Conservation (phyloP, 139 green algal species). For the Chlorella sp. region DNA sequence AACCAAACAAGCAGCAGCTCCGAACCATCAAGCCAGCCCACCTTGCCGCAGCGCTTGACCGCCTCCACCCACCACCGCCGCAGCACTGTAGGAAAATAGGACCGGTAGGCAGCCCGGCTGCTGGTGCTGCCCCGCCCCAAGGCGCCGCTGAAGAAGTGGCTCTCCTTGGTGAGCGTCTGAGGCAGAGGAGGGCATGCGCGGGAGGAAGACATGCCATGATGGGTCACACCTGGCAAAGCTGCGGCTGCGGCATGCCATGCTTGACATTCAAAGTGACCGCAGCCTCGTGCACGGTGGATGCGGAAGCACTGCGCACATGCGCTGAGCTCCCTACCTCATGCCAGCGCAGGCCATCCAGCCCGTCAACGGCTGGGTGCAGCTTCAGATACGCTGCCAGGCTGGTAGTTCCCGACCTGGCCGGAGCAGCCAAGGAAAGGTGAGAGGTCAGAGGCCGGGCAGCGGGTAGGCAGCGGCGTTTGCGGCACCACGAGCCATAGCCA, state of each 20-base stretch:
- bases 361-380: slow-evolving; percentile 68
- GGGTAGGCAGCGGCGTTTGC: no score
- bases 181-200: neutral
- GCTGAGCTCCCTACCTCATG: slow-evolving; percentile 51
- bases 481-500: no score
- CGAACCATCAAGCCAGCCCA: neutral
- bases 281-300: neutral
- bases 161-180: slow-evolving; percentile 70
- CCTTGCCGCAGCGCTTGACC: slow-evolving; percentile 30
- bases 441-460: no score
- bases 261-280: neutral
- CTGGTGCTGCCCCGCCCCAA: slow-evolving; percentile 55
- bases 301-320: neutral
- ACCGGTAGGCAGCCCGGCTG: slow-evolving; percentile 62
- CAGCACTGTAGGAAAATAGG: slow-evolving; percentile 84
- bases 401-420: slow-evolving; percentile 75
- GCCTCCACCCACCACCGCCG: slow-evolving; percentile 50
- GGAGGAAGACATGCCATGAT: no score
- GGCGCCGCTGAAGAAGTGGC: slow-evolving; percentile 79
- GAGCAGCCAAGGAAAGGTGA: neutral
- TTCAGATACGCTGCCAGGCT: slow-evolving; percentile 72
- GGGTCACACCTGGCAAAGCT: no score
- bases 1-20: no score
- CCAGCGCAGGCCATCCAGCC: slow-evolving; percentile 69
- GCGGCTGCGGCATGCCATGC: neutral